Evolutionary conservation across 768 basidiomycete genomes (phyloP).

Genomic region (Termitomyces sp.): DNA sequence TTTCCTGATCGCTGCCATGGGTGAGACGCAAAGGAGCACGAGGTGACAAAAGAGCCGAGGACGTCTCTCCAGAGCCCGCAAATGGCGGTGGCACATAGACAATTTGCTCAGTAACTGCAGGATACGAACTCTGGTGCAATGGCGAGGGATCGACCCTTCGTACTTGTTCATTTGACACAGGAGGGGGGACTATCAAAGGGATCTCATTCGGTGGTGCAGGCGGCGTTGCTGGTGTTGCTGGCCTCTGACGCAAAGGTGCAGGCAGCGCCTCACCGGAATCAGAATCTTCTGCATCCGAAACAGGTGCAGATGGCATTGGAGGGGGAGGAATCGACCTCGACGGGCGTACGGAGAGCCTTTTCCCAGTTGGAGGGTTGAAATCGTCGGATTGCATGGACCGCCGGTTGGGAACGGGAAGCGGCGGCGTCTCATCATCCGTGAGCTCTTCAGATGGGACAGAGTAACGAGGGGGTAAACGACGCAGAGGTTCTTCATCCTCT

Average conservation of each 20-base stretch:
- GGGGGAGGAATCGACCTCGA: conserved; percentile 13
- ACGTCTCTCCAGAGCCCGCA: conserved; percentile 6
- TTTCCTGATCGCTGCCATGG: conserved; percentile 26
- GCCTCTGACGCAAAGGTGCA: conserved; percentile 20
- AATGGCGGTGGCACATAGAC: conserved; percentile 8
- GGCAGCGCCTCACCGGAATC: conserved; percentile 30
- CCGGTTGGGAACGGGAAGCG: conserved; percentile 16
- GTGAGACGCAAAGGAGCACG: conserved; percentile 6
- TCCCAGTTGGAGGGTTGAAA: neutral
- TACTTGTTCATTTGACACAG: conserved; percentile 6
- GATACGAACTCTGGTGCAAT: conserved; percentile 8
- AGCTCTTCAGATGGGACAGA: conserved; percentile 5
- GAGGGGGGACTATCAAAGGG: conserved; percentile 18
- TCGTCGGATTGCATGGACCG: conserved; percentile 5
- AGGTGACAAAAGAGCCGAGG: conserved; percentile 19
- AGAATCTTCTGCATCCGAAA: conserved; percentile 23
- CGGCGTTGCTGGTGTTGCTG: conserved; percentile 10
- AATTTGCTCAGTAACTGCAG: neutral
- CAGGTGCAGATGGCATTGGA: conserved; percentile 5
- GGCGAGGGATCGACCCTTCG: conserved; percentile 10
- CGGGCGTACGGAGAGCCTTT: conserved; percentile 6
- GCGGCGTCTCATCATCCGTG: conserved; percentile 14
- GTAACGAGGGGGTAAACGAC: conserved; percentile 10
- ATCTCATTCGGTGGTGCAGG: conserved; percentile 11
- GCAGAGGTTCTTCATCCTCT: conserved; percentile 12